phyloP scores from a whole-genome alignment of 2,329 filamentous ascomycete species.

The Arthrobotrys megalospora region DNA sequence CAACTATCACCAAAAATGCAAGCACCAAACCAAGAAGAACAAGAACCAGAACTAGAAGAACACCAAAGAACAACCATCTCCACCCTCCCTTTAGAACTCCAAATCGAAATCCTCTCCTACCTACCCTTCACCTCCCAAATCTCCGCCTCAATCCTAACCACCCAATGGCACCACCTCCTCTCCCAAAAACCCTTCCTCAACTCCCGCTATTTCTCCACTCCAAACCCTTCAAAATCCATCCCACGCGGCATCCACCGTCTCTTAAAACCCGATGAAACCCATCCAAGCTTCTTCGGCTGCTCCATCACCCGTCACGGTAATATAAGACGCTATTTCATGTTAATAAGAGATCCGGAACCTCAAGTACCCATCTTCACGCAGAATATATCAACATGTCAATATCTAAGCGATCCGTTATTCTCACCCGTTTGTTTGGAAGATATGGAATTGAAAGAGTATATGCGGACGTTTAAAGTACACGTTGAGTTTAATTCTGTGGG shows the following conservation, averaged over 20 bases:
- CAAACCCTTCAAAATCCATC: neutral
- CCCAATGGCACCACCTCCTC: too few species aligned
- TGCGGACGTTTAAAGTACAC: too few species aligned
- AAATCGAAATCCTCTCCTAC: neutral
- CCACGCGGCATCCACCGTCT: neutral
- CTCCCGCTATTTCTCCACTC: neutral
- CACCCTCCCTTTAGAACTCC: neutral
- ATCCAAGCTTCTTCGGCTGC: neutral
- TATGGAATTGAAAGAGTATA: too few species aligned
- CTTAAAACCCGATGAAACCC: neutral
- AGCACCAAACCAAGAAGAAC: too few species aligned
- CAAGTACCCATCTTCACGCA: neutral
- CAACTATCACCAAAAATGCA: too few species aligned
- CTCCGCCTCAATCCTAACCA: too few species aligned
- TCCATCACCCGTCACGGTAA: neutral
- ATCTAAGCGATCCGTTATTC: slow-evolving; percentile 1
- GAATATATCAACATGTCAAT: neutral
- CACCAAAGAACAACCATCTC: too few species aligned
- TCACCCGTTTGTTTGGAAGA: too few species aligned
- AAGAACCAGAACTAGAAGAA: too few species aligned
- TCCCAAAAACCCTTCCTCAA: too few species aligned
- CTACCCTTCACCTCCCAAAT: too few species aligned
- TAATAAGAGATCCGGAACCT: neutral
- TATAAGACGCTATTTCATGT: neutral
- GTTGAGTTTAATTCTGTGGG: too few species aligned